Evolutionary conservation across 176 grass and related monocot species (phyloP).

Genomic region (Cenchrus purpureus): DNA sequence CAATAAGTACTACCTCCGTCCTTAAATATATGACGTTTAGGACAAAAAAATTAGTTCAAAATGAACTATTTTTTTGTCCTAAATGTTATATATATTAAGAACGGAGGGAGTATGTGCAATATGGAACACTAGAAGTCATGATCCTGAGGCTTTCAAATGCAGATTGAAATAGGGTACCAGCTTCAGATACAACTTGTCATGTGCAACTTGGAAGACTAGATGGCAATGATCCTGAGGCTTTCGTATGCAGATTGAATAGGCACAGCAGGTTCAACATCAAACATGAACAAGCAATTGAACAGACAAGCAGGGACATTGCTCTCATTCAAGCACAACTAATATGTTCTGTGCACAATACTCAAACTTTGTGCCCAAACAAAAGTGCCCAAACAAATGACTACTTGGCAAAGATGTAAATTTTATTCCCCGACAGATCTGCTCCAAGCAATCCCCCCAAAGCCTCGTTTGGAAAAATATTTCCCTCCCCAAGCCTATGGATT

Average conservation of each 20-base stretch:
- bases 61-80: no score
- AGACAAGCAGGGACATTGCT: slow-evolving; percentile 3
- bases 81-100: no score
- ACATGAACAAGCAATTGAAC: not conserved
- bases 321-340: not conserved
- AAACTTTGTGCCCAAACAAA: not conserved
- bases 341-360: not conserved
- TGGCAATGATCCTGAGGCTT: not conserved
- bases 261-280: not conserved
- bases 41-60: no score
- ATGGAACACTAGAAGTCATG: not conserved
- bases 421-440: not conserved
- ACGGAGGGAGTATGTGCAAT: not conserved
- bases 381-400: not conserved
- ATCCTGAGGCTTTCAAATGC: slow-evolving; percentile 6
- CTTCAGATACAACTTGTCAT: no score
- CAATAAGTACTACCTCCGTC: not conserved
- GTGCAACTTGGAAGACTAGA: not conserved
- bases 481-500: no score
- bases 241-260: not conserved
- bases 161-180: not conserved
- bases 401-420: not conserved
- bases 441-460: not conserved
- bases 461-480: no score
- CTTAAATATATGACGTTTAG: no score